Evolutionary conservation across 2,329 filamentous ascomycete genomes (phyloP).

Genomic region (Ascochyta clinopodiicola): DNA sequence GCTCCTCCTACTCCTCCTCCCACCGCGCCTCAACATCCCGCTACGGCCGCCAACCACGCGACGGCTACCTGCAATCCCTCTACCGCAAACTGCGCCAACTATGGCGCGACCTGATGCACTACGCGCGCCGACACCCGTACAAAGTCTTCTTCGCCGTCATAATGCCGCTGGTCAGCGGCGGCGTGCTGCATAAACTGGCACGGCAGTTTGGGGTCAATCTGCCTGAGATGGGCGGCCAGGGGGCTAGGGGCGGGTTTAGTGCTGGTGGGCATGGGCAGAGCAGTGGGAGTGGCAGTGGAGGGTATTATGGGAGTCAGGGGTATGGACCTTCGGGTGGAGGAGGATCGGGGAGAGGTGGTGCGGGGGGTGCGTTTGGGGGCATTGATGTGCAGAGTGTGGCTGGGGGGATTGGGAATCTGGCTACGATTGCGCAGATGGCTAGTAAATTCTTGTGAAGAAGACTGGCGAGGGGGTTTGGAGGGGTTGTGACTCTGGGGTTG

Average conservation of each 20-base stretch:
- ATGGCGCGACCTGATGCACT: slow-evolving; percentile 79
- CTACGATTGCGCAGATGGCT: slow-evolving; percentile 55
- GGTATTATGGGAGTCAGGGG: slow-evolving; percentile 55
- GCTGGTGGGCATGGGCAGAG: slow-evolving; percentile 28
- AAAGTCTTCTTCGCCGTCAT: slow-evolving; percentile 91
- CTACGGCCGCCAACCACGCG: slow-evolving; percentile 78
- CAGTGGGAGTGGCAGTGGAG: too few species aligned
- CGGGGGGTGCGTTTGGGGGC: slow-evolving; percentile 34
- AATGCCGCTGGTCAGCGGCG: slow-evolving; percentile 85
- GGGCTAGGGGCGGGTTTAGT: slow-evolving; percentile 31
- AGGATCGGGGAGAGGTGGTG: slow-evolving; percentile 39
- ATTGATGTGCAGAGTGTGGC: slow-evolving; percentile 40
- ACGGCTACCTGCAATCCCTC: slow-evolving; percentile 76
- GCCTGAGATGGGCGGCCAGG: slow-evolving; percentile 59
- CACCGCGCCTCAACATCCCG: slow-evolving; percentile 69
- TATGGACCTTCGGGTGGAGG: slow-evolving; percentile 39
- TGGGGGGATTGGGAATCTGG: slow-evolving; percentile 43
- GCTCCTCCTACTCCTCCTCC: slow-evolving; percentile 37
- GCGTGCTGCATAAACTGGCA: slow-evolving; percentile 78
- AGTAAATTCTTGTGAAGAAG: slow-evolving; percentile 49
- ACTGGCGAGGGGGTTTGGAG: neutral
- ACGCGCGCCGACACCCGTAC: slow-evolving; percentile 81
- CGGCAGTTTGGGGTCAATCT: slow-evolving; percentile 80
- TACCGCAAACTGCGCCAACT: slow-evolving; percentile 79
- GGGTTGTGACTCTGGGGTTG: neutral